Percentiles rank a stretch among this genome's conserved stretches.
phyloP scores from a whole-genome alignment of 2,329 filamentous ascomycete genomes.

The Pseudogymnoascus sp. region DNA sequence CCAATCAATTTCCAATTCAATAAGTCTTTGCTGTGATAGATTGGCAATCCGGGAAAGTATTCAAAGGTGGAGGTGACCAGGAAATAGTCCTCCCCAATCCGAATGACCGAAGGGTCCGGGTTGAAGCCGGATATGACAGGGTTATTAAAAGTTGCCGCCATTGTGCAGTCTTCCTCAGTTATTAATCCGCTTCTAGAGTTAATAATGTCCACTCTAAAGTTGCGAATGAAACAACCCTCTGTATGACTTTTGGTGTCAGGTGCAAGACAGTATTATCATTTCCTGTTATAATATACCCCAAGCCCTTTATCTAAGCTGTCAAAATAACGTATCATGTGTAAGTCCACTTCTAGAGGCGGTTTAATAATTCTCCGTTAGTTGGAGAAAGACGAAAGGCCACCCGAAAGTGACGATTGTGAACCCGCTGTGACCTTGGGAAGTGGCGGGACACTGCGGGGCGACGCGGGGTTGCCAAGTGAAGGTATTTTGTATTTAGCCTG shows the following conservation, averaged over 20 bases:
- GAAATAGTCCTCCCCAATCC: constrained; percentile 45
- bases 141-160: constrained; percentile 1
- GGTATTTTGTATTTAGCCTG: constrained; percentile 3
- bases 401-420: neutral
- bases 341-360: neutral
- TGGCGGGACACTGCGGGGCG: neutral
- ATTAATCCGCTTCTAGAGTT: neutral
- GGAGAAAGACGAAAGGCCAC: neutral
- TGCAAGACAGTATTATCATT: neutral
- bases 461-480: constrained; percentile 7
- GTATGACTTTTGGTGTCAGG: neutral
- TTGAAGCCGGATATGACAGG: constrained; percentile 43
- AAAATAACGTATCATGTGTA: neutral
- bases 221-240: neutral
- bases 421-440: neutral
- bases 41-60: constrained; percentile 54
- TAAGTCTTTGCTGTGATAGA: constrained; percentile 51
- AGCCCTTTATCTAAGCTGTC: neutral
- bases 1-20: constrained; percentile 47
- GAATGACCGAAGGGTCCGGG: constrained; percentile 48
- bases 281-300: neutral
- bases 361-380: constrained; percentile 8
- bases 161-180: neutral
- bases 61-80: constrained; percentile 58
- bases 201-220: neutral